These are phyloP conservation scores for Penicillium manginii DNA, from an alignment of 495 filamentous ascomycete species.

Conservation along the genomic window DNA sequence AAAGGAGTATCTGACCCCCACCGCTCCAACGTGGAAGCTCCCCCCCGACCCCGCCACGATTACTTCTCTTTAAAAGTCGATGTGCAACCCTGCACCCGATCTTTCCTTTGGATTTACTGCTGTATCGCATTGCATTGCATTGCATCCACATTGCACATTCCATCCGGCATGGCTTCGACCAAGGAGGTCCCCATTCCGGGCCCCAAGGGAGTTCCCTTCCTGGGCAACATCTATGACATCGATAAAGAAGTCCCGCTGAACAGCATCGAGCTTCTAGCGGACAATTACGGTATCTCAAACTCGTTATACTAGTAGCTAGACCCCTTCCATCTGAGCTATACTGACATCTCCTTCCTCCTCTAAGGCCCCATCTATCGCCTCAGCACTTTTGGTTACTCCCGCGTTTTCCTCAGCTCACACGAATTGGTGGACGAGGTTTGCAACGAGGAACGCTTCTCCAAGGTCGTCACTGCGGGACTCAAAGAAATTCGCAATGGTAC, in stretches of 20 bases:
- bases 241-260: conserved; percentile 55
- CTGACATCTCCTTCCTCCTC: neutral
- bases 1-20: too few species aligned
- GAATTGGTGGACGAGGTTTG: conserved; percentile 67
- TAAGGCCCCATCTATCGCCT: conserved; percentile 62
- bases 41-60: neutral
- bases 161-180: conserved; percentile 21
- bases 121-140: neutral
- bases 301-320: neutral
- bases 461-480: conserved; percentile 52
- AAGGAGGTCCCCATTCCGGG: conserved; percentile 54
- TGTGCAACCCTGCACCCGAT: neutral
- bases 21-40: neutral
- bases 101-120: neutral
- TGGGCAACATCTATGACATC: conserved; percentile 69
- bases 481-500: conserved; percentile 60
- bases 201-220: conserved; percentile 63
- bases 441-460: conserved; percentile 69
- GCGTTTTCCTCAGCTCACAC: conserved; percentile 50
- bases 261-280: conserved; percentile 58
- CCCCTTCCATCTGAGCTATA: too few species aligned
- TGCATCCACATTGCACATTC: neutral
- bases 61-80: neutral
- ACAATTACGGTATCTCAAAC: conserved; percentile 58
- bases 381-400: conserved; percentile 27